Evolutionary conservation across 2,329 filamentous ascomycete genomes (phyloP).

Genomic region (Coniochaeta sp.): DNA sequence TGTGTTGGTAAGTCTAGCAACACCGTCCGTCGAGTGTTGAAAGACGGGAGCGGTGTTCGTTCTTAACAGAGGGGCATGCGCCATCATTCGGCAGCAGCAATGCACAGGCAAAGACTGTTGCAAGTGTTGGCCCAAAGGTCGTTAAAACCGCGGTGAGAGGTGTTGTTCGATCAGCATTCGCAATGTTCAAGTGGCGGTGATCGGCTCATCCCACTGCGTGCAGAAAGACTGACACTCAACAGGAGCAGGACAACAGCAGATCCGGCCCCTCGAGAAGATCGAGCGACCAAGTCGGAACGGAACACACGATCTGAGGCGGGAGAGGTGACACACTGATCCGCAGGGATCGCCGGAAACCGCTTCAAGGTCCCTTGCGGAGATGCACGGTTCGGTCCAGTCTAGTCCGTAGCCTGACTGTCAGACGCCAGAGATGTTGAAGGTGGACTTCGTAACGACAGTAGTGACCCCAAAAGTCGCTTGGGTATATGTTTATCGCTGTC

Average conservation of each 20-base stretch:
- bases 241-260: background rate
- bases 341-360: background rate
- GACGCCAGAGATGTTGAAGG: background rate
- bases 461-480: background rate
- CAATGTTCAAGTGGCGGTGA: background rate
- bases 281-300: background rate
- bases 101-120: conserved; percentile 20
- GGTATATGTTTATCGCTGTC: background rate
- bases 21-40: conserved; percentile 37
- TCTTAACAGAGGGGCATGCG: conserved; percentile 51
- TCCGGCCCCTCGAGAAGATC: background rate
- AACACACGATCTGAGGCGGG: background rate
- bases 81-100: conserved; percentile 41
- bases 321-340: conserved; percentile 2
- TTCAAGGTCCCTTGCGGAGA: background rate
- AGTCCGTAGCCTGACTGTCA: background rate
- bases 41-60: conserved; percentile 51
- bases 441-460: background rate
- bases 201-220: background rate
- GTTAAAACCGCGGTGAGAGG: background rate
- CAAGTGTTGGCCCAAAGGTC: background rate
- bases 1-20: conserved; percentile 34
- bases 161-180: background rate
- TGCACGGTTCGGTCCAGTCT: background rate
- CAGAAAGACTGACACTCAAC: background rate